These are phyloP conservation scores for Fusarium paranaense DNA, from an alignment of 2,329 filamentous ascomycete genomes.

Conservation along the genomic window DNA sequence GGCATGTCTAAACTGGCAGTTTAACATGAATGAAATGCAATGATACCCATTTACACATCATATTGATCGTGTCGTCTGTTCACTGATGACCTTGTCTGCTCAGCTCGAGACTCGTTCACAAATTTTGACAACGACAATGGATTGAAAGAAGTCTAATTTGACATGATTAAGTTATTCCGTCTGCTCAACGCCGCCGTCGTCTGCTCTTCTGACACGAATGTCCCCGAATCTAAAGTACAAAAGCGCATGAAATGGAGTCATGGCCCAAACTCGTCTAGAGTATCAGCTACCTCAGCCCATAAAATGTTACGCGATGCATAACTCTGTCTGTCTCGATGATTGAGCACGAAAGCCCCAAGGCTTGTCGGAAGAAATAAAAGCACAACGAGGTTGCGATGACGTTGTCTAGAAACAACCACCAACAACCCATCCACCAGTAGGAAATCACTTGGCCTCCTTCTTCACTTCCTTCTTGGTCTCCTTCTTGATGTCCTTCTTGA, in stretches of 20 bases:
- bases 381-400: constrained; percentile 8
- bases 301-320: constrained; percentile 51
- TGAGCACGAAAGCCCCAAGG: constrained; percentile 37
- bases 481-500: constrained; percentile 56
- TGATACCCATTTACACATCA: constrained; percentile 31
- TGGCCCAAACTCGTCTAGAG: constrained; percentile 47
- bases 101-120: neutral
- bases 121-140: neutral
- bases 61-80: neutral
- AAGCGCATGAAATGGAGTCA: constrained; percentile 49
- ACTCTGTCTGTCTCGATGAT: constrained; percentile 42
- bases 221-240: constrained; percentile 56
- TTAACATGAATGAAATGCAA: constrained; percentile 33
- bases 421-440: neutral
- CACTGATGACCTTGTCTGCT: neutral
- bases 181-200: constrained; percentile 34
- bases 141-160: constrained; percentile 32
- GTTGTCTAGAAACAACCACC: neutral
- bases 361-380: constrained; percentile 18
- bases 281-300: constrained; percentile 52
- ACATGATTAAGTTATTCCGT: constrained; percentile 41
- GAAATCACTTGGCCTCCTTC: constrained; percentile 42
- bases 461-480: constrained; percentile 48
- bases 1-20: constrained; percentile 47
- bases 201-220: constrained; percentile 39